Conservation (phyloP, 2,329 filamentous ascomycete genomes). For the Colletotrichum orchidophilum region DNA sequence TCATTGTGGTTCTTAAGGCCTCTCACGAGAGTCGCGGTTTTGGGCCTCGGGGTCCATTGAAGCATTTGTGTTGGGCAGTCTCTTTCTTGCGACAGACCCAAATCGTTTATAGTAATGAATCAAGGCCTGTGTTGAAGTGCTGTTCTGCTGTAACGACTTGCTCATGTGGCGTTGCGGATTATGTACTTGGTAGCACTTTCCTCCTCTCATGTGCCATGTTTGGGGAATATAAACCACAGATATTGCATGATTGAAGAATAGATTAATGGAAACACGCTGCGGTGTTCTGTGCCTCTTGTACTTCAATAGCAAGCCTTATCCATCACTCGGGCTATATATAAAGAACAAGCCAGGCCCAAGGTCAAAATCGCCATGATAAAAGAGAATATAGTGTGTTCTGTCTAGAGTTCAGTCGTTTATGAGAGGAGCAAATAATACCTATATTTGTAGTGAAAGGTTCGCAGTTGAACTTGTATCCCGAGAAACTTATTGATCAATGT, state of each 20-base stretch:
- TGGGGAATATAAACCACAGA: neutral
- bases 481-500: accelerated
- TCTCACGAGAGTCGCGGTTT: neutral
- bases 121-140: neutral
- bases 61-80: neutral
- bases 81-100: neutral
- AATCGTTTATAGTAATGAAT: no score
- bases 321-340: no score
- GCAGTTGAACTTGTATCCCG: neutral
- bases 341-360: no score
- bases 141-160: neutral
- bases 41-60: neutral
- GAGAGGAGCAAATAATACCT: no score
- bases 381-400: no score
- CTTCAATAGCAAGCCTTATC: no score
- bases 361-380: no score
- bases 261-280: accelerated
- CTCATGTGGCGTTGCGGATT: neutral
- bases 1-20: neutral
- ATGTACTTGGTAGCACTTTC: neutral
- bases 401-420: no score
- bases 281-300: neutral
- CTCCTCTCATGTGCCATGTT: neutral
- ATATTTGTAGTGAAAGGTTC: no score
- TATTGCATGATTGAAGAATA: neutral